Conservation (phyloP, 805 yeast genomes). For the Saccharomycopsis fermentans region DNA sequence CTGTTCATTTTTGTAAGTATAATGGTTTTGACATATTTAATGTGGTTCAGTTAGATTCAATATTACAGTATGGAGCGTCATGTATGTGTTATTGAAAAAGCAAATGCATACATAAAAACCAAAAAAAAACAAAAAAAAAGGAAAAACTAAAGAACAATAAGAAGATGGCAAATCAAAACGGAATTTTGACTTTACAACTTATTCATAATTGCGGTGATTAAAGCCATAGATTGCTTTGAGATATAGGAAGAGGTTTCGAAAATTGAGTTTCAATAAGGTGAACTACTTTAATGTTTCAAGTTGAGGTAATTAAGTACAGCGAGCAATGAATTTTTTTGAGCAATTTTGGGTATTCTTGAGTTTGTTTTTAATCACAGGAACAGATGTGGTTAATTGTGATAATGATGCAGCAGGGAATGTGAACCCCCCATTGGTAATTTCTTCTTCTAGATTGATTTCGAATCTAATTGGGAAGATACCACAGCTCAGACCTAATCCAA, state of each 20-base stretch:
- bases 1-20: not conserved
- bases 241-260: no score
- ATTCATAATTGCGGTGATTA: no score
- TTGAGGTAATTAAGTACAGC: not conserved
- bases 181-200: no score
- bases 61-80: no score
- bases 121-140: no score
- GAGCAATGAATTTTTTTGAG: not conserved
- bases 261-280: no score
- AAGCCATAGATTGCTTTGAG: no score
- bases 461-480: constrained; percentile 8
- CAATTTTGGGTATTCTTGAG: not conserved
- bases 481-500: constrained; percentile 15
- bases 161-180: no score
- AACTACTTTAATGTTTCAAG: not conserved
- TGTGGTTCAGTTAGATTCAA: not conserved
- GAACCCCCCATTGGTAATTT: constrained; percentile 14
- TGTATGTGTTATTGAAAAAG: no score
- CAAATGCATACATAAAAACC: no score
- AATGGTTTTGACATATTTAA: not conserved
- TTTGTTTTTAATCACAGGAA: not conserved
- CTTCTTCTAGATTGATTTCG: constrained; percentile 13
- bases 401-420: not conserved
- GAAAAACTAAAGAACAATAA: no score
- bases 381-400: not conserved